Percentiles rank a stretch among this genome's conserved stretches.
These are phyloP conservation scores for Spathaspora hagerdaliae DNA, from an alignment of 805 yeast genomes.

Conservation along the genomic window DNA sequence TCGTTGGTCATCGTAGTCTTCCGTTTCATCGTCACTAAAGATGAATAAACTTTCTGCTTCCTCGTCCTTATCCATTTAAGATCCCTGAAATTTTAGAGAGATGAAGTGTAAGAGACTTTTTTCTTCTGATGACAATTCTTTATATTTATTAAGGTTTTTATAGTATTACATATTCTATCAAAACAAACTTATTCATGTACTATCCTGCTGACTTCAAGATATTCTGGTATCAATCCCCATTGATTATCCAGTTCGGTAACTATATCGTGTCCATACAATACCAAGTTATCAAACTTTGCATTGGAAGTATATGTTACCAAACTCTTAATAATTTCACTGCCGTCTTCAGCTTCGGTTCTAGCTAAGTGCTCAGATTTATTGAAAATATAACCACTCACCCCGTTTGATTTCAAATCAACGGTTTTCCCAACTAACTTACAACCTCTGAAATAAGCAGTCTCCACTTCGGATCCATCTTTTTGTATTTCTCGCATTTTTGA, in stretches of 20 bases:
- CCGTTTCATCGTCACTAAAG: conserved; percentile 3
- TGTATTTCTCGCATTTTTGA: conserved; percentile 18
- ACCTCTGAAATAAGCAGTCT: conserved; percentile 31
- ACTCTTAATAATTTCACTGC: conserved; percentile 12
- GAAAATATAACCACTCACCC: conserved; percentile 22
- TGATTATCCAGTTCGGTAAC: conserved; percentile 16
- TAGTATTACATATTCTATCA: background rate
- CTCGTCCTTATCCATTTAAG: background rate
- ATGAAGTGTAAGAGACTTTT: no score
- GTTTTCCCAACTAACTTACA: conserved; percentile 25
- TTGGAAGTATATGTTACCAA: conserved; percentile 17
- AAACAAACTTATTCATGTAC: conserved; percentile 13
- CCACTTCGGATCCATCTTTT: conserved; percentile 7
- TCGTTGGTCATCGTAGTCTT: conserved; percentile 4
- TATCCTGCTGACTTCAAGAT: conserved; percentile 22
- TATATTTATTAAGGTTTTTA: background rate
- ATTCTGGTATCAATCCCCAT: conserved; percentile 26
- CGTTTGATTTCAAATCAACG: conserved; percentile 10
- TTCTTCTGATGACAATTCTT: no score
- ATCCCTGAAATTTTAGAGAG: no score
- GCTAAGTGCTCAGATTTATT: conserved; percentile 20
- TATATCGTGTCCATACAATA: conserved; percentile 30
- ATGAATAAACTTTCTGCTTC: background rate
- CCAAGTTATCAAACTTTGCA: conserved; percentile 21
- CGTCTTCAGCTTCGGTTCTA: conserved; percentile 9